phyloP scores from a whole-genome alignment of 768 basidiomycete species.

The Pulveroboletus ravenelii region DNA sequence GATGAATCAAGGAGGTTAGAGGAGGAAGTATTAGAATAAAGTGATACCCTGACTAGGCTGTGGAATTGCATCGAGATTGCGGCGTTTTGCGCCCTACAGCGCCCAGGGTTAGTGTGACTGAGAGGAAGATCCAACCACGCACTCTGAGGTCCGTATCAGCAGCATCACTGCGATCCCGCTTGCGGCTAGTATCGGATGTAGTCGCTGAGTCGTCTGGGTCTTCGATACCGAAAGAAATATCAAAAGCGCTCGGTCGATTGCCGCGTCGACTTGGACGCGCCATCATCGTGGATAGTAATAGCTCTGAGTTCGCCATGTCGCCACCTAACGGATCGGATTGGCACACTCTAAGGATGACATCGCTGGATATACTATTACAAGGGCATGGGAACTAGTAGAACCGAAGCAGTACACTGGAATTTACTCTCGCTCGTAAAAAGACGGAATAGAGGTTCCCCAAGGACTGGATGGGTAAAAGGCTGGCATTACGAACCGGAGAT shows the following conservation, averaged over 20 bases:
- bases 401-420: conserved; percentile 10
- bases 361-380: conserved; percentile 8
- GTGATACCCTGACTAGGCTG: conserved; percentile 11
- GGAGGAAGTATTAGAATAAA: neutral
- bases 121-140: neutral
- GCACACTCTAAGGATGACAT: neutral
- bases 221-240: conserved; percentile 50
- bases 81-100: conserved; percentile 24
- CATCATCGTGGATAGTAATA: neutral
- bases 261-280: conserved; percentile 20
- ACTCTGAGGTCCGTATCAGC: conserved; percentile 15
- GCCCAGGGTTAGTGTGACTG: neutral
- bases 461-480: neutral
- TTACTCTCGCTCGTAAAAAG: conserved; percentile 6
- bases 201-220: conserved; percentile 22
- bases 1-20: conserved; percentile 1
- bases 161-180: conserved; percentile 19
- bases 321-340: neutral
- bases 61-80: conserved; percentile 20
- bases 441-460: conserved; percentile 8
- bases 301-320: too few species aligned
- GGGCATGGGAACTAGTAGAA: conserved; percentile 2
- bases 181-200: conserved; percentile 27
- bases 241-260: conserved; percentile 49
- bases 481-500: conserved; percentile 14